phyloP scores from a whole-genome alignment of 768 basidiomycete genomes.

The Pulveroboletus ravenelii region DNA sequence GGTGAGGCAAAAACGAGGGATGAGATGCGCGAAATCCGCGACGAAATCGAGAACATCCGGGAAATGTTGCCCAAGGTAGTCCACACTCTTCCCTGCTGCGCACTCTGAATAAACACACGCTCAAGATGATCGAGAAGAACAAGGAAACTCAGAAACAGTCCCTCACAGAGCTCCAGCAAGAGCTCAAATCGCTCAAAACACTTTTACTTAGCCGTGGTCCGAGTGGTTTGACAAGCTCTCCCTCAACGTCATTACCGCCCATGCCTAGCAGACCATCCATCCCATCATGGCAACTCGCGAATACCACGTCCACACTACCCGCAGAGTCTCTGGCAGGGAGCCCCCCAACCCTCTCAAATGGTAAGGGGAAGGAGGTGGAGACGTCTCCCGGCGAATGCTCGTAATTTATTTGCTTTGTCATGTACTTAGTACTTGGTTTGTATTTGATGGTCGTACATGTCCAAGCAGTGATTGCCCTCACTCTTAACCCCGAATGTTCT shows the following conservation, averaged over 20 bases:
- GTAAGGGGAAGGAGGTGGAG: constrained; percentile 59
- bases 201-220: constrained; percentile 74
- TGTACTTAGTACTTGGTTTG: constrained; percentile 5
- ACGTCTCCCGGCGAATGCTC: constrained; percentile 10
- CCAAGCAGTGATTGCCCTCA: not conserved
- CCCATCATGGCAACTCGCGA: constrained; percentile 86
- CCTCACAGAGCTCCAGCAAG: constrained; percentile 83
- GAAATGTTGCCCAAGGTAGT: constrained; percentile 91
- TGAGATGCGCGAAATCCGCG: constrained; percentile 87
- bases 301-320: constrained; percentile 21
- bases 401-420: constrained; percentile 10
- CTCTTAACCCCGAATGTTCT: constrained; percentile 53
- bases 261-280: constrained; percentile 64
- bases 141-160: constrained; percentile 82
- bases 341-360: constrained; percentile 29
- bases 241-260: constrained; percentile 47
- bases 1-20: constrained; percentile 76
- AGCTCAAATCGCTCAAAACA: constrained; percentile 91
- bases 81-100: not conserved
- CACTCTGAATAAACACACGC: not conserved
- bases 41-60: constrained; percentile 84
- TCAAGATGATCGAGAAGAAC: constrained; percentile 91
- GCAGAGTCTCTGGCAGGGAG: constrained; percentile 11
- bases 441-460: too few relatives aligned
- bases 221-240: constrained; percentile 38